Evolutionary conservation across 495 filamentous ascomycete species (phyloP).

Genomic region (Penicillium steckii): DNA sequence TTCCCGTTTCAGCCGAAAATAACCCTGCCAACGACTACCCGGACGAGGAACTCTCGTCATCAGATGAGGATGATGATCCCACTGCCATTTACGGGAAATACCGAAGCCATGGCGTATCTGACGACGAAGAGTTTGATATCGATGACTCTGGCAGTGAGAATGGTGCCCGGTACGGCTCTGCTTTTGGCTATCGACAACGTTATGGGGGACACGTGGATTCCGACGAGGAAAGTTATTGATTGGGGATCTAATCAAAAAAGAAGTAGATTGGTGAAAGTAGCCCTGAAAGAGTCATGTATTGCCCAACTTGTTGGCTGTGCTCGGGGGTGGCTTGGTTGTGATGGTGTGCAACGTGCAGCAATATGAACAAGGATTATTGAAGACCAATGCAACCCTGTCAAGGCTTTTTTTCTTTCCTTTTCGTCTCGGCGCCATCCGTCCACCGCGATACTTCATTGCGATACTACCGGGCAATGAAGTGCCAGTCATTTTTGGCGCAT

Average conservation of each 20-base stretch:
- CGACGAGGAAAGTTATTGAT: constrained; percentile 25
- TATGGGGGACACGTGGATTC: constrained; percentile 27
- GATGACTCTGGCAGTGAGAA: constrained; percentile 50
- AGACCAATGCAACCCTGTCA: neutral
- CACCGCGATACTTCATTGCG: too few species aligned
- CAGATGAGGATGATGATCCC: constrained; percentile 54
- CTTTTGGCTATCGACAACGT: constrained; percentile 19
- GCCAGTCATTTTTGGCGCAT: neutral
- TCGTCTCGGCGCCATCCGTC: too few species aligned
- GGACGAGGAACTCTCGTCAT: constrained; percentile 59
- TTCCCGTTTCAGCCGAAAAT: constrained; percentile 51
- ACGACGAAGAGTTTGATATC: constrained; percentile 57
- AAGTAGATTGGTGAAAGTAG: neutral
- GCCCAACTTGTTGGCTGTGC: neutral
- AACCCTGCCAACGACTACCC: constrained; percentile 68
- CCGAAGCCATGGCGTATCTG: constrained; percentile 38
- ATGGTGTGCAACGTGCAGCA: neutral
- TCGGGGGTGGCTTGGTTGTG: neutral
- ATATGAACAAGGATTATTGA: neutral
- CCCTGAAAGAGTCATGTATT: too few species aligned
- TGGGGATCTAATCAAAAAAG: neutral
- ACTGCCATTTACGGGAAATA: constrained; percentile 49
- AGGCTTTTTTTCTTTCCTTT: neutral
- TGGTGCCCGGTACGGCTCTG: constrained; percentile 11
- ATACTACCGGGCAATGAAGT: neutral